These are phyloP conservation scores for Stagonosporopsis vannaccii DNA, from an alignment of 2,329 filamentous ascomycete species.

Conservation along the genomic window DNA sequence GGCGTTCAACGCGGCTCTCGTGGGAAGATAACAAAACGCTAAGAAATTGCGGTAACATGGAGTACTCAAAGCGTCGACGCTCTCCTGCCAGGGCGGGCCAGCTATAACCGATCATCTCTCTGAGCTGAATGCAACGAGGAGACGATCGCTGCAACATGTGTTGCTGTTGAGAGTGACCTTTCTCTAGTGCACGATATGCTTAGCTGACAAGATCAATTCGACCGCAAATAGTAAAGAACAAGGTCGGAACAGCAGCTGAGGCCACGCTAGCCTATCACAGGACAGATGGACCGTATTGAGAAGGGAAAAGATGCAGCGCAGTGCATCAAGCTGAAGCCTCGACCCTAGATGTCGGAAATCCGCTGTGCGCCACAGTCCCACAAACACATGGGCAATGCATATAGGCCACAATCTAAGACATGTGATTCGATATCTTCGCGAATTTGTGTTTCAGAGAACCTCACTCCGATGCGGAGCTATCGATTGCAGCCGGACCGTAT, in stretches of 20 bases:
- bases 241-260: not conserved
- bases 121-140: not conserved
- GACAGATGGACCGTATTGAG: not conserved
- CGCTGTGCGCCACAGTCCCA: slow-evolving; percentile 4
- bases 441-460: not conserved
- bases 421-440: not conserved
- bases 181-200: not conserved
- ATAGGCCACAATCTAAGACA: not conserved
- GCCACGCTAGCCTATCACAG: not conserved
- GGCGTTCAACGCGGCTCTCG: not conserved
- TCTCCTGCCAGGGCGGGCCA: not conserved
- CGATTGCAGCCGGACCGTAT: not conserved
- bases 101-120: not conserved
- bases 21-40: not conserved
- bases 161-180: not conserved
- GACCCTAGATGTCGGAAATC: not conserved
- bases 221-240: not conserved
- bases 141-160: not conserved
- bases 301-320: not conserved
- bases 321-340: slow-evolving; percentile 1
- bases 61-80: not conserved
- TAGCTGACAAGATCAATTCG: not conserved
- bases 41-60: not conserved
- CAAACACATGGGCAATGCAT: not conserved
- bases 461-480: not conserved